Conservation (phyloP, 441 rosid species). For the Corymbia citriodora region DNA sequence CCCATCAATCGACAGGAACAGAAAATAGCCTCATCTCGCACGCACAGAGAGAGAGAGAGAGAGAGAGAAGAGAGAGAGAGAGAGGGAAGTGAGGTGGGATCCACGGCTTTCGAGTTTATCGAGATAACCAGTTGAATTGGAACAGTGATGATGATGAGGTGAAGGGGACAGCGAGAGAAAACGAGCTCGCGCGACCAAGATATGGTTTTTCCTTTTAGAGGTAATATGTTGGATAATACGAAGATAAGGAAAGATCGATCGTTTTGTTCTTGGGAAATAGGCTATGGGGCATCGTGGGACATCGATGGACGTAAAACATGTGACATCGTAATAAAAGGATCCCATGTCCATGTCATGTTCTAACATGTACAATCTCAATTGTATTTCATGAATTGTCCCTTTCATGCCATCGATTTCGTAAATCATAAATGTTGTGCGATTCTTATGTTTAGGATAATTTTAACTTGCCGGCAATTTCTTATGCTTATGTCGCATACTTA, state of each 20-base stretch:
- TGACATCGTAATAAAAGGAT: neutral
- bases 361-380: too few relatives aligned
- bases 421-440: neutral
- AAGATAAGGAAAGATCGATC: neutral
- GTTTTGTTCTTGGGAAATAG: neutral
- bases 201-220: neutral
- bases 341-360: neutral
- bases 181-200: conserved; percentile 7
- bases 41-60: neutral
- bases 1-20: neutral
- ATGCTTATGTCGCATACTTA: neutral
- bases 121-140: conserved; percentile 3
- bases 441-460: neutral
- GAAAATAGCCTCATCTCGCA: neutral
- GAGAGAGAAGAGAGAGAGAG: conserved; percentile 7
- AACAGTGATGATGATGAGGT: conserved; percentile 19
- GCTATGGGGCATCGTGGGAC: neutral
- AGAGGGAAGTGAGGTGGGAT: conserved; percentile 15
- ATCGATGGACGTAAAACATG: neutral
- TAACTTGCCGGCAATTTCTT: neutral
- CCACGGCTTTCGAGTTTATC: neutral
- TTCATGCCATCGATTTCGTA: rapidly evolving
- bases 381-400: neutral
- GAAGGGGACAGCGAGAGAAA: neutral
- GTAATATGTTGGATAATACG: neutral